phyloP scores from a whole-genome alignment of 257 asterid species.

The Capsicum baccatum region DNA sequence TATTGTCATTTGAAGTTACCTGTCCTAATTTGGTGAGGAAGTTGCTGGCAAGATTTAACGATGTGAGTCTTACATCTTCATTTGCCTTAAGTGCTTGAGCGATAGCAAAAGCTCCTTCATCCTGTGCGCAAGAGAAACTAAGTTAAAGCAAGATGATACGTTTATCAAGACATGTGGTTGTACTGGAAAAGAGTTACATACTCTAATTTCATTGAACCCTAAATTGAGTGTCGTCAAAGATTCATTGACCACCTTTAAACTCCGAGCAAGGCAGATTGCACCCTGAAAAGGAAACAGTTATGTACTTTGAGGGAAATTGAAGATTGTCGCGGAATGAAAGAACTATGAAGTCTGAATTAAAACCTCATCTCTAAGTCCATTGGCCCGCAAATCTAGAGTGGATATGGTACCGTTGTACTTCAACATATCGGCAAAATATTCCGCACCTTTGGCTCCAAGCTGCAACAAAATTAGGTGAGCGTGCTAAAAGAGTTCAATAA shows the following conservation, averaged over 20 bases:
- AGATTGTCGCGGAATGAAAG: neutral
- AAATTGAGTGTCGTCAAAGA: slow-evolving; percentile 80
- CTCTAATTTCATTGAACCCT: slow-evolving; percentile 95
- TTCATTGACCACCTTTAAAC: slow-evolving; percentile 92
- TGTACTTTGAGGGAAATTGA: neutral
- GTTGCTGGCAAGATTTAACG: slow-evolving; percentile 82
- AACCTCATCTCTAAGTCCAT: slow-evolving; percentile 97
- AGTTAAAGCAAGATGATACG: slow-evolving; percentile 15
- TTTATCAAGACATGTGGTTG: neutral
- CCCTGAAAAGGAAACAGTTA: slow-evolving; percentile 59
- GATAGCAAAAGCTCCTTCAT: slow-evolving; percentile 90
- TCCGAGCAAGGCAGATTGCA: slow-evolving; percentile 80
- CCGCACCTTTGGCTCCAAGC: slow-evolving; percentile 91
- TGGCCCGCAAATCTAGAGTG: slow-evolving; percentile 84
- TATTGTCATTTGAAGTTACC: slow-evolving; percentile 43
- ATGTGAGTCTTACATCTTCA: slow-evolving; percentile 83
- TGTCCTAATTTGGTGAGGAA: slow-evolving; percentile 93
- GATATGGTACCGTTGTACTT: slow-evolving; percentile 81
- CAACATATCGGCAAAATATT: slow-evolving; percentile 85
- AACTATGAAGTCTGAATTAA: slow-evolving; percentile 9
- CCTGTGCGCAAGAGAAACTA: slow-evolving; percentile 49
- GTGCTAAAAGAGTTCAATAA: slow-evolving; percentile 33
- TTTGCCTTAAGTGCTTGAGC: slow-evolving; percentile 95
- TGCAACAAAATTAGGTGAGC: slow-evolving; percentile 38
- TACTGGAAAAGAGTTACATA: slow-evolving; percentile 39